Conservation (phyloP, 441 rosid genomes). For the Mallotus repandus region DNA sequence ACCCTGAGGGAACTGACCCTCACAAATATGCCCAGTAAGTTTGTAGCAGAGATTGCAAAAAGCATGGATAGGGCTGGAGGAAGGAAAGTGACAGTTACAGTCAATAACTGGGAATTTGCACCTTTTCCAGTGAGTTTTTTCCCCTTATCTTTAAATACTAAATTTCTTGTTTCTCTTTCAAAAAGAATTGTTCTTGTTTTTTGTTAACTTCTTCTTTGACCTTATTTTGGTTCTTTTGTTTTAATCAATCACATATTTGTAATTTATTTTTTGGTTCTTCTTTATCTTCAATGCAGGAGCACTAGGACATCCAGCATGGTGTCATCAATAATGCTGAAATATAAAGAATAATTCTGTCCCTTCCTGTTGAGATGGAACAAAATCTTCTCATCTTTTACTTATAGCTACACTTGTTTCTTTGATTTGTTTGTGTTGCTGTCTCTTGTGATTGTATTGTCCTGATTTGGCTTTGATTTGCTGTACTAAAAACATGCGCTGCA, state of each 20-base stretch:
- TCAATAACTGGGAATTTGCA: neutral
- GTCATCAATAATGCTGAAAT: neutral
- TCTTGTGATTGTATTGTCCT: neutral
- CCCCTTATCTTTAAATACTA: neutral
- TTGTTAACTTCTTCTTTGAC: neutral
- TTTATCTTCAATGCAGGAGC: neutral
- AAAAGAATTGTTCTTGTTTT: neutral
- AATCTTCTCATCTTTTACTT: too few species aligned
- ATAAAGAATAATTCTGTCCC: neutral
- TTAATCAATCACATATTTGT: neutral
- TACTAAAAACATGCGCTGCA: neutral
- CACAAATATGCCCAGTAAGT: slow-evolving; percentile 17
- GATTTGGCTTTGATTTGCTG: neutral
- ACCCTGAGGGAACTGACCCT: slow-evolving; percentile 28
- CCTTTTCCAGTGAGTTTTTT: slow-evolving; percentile 9
- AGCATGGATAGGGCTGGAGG: neutral
- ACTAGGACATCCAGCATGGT: neutral
- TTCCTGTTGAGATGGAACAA: neutral
- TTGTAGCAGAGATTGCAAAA: neutral
- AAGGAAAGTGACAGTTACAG: neutral
- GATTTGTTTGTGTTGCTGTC: neutral
- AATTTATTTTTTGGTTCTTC: neutral
- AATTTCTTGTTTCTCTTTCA: neutral
- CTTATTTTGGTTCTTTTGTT: neutral
- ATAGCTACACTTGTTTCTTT: neutral